phyloP scores from a whole-genome alignment of 768 basidiomycete species.

The Lactarius hatsudake region DNA sequence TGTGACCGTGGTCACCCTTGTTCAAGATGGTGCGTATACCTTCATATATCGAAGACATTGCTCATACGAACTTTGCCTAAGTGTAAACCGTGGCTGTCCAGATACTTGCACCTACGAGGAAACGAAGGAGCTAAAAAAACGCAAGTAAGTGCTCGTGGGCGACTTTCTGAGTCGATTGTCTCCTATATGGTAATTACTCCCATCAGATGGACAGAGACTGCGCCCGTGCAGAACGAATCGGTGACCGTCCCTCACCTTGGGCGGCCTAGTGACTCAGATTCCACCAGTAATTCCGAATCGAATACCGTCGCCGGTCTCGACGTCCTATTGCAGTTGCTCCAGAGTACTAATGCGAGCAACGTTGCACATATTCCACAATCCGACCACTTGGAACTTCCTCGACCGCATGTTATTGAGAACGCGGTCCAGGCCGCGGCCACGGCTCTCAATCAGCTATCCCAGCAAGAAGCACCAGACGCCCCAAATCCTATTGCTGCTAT shows the following conservation, averaged over 20 bases:
- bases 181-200: not conserved
- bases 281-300: slow-evolving; percentile 17
- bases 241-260: slow-evolving; percentile 14
- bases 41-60: not conserved
- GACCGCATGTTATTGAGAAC: slow-evolving; percentile 13
- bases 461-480: slow-evolving; percentile 18
- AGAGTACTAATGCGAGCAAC: slow-evolving; percentile 8
- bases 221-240: not conserved
- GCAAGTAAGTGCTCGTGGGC: slow-evolving; percentile 19
- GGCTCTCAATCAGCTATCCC: slow-evolving; percentile 27
- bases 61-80: not conserved
- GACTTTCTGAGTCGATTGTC: not conserved
- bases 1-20: slow-evolving; percentile 32
- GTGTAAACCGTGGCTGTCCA: slow-evolving; percentile 26
- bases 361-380: not conserved
- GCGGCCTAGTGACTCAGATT: slow-evolving; percentile 4
- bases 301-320: slow-evolving; percentile 25
- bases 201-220: slow-evolving; percentile 12
- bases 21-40: slow-evolving; percentile 27
- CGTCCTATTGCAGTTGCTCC: slow-evolving; percentile 28
- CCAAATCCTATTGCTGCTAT: slow-evolving; percentile 4
- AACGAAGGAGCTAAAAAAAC: slow-evolving; percentile 15
- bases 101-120: slow-evolving; percentile 28
- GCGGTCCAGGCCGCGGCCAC: slow-evolving; percentile 26
- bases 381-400: slow-evolving; percentile 7